Evolutionary conservation across 1,284 basidiomycete species (phyloP).

Genomic region (Ceratobasidium sp.): DNA sequence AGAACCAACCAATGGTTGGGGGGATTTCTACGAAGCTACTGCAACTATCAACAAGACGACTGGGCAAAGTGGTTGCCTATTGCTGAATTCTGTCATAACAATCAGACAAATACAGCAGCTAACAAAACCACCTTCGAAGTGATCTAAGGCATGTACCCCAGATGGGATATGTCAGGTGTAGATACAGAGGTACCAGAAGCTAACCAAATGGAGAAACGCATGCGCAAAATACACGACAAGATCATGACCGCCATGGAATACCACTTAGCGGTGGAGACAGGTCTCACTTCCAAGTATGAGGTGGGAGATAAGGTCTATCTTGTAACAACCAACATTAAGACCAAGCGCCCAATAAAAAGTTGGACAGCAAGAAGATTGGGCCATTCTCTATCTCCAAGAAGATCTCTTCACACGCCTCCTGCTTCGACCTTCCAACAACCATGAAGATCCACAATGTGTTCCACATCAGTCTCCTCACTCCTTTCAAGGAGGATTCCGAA

Average conservation of each 20-base stretch:
- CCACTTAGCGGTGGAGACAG: too few relatives aligned
- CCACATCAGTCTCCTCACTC: not conserved
- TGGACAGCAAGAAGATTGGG: not conserved
- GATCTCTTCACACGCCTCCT: not conserved
- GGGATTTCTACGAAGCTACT: slow-evolving; percentile 19
- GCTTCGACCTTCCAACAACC: not conserved
- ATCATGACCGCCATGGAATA: too few relatives aligned
- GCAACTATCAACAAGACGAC: slow-evolving; percentile 27
- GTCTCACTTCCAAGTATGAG: slow-evolving; percentile 5
- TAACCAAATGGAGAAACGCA: not conserved
- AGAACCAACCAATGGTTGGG: slow-evolving; percentile 39
- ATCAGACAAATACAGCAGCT: too few relatives aligned
- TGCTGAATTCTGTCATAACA: slow-evolving; percentile 47
- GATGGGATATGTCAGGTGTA: not conserved
- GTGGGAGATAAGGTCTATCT: too few relatives aligned
- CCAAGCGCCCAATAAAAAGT: not conserved
- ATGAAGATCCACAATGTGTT: not conserved
- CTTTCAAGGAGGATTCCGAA: not conserved
- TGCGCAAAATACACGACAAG: not conserved
- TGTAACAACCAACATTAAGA: not conserved
- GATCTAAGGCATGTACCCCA: not conserved
- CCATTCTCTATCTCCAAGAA: not conserved
- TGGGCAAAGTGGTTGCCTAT: slow-evolving; percentile 47
- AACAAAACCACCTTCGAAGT: too few relatives aligned
- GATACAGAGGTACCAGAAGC: not conserved